Base-by-base conservation (phyloP, 306 rosid genomes). In the Datisca glomerata region DNA sequence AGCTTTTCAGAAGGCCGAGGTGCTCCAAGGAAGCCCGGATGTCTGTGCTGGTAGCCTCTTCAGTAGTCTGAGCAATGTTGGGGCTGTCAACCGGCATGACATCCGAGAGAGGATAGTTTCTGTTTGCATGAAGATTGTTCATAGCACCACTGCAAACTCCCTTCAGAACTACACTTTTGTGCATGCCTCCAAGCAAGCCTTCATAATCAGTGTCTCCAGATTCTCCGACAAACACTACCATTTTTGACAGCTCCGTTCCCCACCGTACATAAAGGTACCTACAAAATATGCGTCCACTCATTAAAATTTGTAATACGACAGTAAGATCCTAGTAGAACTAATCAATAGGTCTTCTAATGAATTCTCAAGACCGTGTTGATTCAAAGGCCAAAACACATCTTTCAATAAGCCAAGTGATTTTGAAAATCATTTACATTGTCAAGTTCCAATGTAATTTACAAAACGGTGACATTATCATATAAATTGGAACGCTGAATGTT, bases 151-250 rank as follows among this genome's bases (percentile, higher is more conserved):
- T 70, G 45, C 85, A 75, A 12, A 75, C 70, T 46, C 98, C 98
- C 64, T 76, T 80, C 60, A 91, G 59, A 56, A 80, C 59, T 12
- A 91, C 80, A 53, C 86, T 91, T 60, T 47, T 78, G 61, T 91
- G 98, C 23, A 67, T 14, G 49, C 98, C 98, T 17, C 85, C 86
- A 29, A 91, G 78, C 58, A 91, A 58, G 36, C 86, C 98, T 71
- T 91, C 98, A n/a, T 80, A 91, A 56, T 91, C 98, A 0, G 98
- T 80, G 67, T 91, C 96, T 21, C 98, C 98, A 8, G 81, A 67
- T 43, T 84, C 98, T 53, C 98, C 98, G 14, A 75, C 94, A 49
- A 91, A 63, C 40, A 91, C 98, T 43, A 84, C 92, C 86, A 91
- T 75, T 64, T 78, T 91, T 7, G 98, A 74, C 48, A 91, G 68